Percentiles rank a stretch among this genome's conserved stretches.
Conservation (phyloP, 306 rosid species). For the Myrica gale region DNA sequence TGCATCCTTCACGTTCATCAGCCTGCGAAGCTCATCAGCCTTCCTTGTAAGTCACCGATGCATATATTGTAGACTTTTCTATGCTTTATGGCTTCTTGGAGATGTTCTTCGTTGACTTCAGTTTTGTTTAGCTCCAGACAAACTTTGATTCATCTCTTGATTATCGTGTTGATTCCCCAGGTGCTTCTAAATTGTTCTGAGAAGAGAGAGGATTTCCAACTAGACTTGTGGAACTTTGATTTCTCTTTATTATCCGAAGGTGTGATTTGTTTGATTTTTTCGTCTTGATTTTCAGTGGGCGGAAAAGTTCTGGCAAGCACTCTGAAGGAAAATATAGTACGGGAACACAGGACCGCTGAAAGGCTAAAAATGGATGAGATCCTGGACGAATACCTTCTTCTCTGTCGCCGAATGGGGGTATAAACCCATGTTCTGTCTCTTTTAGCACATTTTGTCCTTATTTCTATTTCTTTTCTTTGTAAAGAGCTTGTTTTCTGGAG, state of each 20-base stretch:
- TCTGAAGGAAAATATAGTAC: slow-evolving; percentile 48
- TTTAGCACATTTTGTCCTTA: neutral
- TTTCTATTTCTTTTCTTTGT: neutral
- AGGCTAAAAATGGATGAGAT: slow-evolving; percentile 53
- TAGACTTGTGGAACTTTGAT: too few species aligned
- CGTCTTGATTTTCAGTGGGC: slow-evolving; percentile 53
- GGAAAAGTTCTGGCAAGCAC: slow-evolving; percentile 53
- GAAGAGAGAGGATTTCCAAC: too few species aligned
- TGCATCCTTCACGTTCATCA: slow-evolving; percentile 63
- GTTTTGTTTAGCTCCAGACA: too few species aligned
- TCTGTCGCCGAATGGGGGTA: slow-evolving; percentile 35
- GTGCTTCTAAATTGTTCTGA: too few species aligned
- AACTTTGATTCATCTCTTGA: too few species aligned
- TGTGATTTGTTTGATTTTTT: neutral
- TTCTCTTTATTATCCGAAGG: too few species aligned
- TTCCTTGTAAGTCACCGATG: slow-evolving; percentile 57
- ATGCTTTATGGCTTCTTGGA: too few species aligned
- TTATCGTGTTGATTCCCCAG: too few species aligned
- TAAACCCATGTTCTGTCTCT: too few species aligned
- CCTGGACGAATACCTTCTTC: slow-evolving; percentile 51
- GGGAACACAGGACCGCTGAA: slow-evolving; percentile 54
- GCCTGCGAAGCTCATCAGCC: slow-evolving; percentile 53
- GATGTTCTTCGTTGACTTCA: too few species aligned
- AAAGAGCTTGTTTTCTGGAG: neutral
- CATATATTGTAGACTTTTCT: neutral